These are phyloP conservation scores for Eutrema heterophyllum DNA, from an alignment of 345 rosid genomes.

Conservation along the genomic window DNA sequence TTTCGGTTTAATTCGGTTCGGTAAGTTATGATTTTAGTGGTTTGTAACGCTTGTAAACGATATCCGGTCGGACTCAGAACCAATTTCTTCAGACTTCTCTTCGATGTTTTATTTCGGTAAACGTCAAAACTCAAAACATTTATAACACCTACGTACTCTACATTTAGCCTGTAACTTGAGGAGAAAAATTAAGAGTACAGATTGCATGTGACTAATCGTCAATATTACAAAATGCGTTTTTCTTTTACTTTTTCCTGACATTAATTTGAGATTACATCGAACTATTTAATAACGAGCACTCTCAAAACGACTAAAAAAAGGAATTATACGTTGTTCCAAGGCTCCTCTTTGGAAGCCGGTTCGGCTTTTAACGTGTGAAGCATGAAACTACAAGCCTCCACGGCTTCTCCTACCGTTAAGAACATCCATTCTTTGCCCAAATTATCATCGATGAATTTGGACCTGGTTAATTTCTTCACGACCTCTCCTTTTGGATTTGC, in stretches of 20 bases:
- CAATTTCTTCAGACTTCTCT: neutral
- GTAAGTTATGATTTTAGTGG: neutral
- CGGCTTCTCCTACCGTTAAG: conserved; percentile 87
- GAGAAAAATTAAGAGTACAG: neutral
- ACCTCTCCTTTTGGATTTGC: conserved; percentile 39
- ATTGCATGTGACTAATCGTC: neutral
- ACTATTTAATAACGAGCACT: neutral
- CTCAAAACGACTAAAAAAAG: neutral
- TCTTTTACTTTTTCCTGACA: neutral
- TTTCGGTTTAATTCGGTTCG: neutral
- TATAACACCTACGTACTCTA: neutral
- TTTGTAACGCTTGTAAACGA: no score
- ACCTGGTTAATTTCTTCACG: conserved; percentile 33
- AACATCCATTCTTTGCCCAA: conserved; percentile 80
- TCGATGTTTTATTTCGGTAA: neutral
- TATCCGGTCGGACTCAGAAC: neutral
- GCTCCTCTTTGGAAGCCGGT: conserved; percentile 28
- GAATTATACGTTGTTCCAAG: conserved; percentile 33
- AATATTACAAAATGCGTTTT: neutral
- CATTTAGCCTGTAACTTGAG: neutral
- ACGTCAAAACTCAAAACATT: neutral
- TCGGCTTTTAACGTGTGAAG: conserved; percentile 49
- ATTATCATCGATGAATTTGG: conserved; percentile 16
- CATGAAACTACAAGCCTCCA: conserved; percentile 70
- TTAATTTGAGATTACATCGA: conserved; percentile 1